These are phyloP conservation scores for Candida tammaniensis DNA, from an alignment of 805 yeast genomes.

Conservation along the genomic window DNA sequence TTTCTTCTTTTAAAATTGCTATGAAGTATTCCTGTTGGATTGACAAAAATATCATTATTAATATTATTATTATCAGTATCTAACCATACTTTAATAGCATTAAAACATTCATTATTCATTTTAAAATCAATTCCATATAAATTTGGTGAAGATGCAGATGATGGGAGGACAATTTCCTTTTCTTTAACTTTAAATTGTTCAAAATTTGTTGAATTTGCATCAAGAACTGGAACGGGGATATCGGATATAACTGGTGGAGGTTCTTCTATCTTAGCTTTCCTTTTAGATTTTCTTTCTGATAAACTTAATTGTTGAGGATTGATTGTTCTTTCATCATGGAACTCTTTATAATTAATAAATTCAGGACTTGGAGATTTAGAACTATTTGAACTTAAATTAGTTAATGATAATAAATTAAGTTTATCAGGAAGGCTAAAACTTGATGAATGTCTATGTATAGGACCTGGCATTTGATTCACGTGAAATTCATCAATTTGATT, in stretches of 20 bases:
- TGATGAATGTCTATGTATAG: slow-evolving; percentile 6
- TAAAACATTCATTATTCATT: slow-evolving; percentile 40
- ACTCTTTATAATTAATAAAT: slow-evolving; percentile 9
- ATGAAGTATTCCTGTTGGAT: slow-evolving; percentile 31
- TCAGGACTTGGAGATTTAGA: slow-evolving; percentile 16
- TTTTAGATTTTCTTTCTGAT: slow-evolving; percentile 2
- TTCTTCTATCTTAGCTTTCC: background rate
- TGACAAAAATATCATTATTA: slow-evolving; percentile 19
- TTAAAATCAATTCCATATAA: slow-evolving; percentile 19
- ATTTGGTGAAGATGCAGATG: slow-evolving; percentile 19
- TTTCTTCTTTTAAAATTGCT: slow-evolving; percentile 19
- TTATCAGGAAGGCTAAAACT: slow-evolving; percentile 15
- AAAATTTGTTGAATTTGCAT: slow-evolving; percentile 1
- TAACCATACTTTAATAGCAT: slow-evolving; percentile 37
- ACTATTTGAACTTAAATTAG: slow-evolving; percentile 7
- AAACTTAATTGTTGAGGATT: slow-evolving; percentile 28
- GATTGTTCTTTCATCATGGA: slow-evolving; percentile 23
- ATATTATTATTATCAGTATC: slow-evolving; percentile 19
- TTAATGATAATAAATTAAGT: slow-evolving; percentile 11
- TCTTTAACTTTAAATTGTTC: background rate
- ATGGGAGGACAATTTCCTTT: slow-evolving; percentile 12
- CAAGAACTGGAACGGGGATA: slow-evolving; percentile 1
- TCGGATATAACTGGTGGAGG: background rate
- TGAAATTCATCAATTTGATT: no score
- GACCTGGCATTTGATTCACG: no score